Conservation (phyloP, 2,329 filamentous ascomycete genomes). For the Colletotrichum incanum region DNA sequence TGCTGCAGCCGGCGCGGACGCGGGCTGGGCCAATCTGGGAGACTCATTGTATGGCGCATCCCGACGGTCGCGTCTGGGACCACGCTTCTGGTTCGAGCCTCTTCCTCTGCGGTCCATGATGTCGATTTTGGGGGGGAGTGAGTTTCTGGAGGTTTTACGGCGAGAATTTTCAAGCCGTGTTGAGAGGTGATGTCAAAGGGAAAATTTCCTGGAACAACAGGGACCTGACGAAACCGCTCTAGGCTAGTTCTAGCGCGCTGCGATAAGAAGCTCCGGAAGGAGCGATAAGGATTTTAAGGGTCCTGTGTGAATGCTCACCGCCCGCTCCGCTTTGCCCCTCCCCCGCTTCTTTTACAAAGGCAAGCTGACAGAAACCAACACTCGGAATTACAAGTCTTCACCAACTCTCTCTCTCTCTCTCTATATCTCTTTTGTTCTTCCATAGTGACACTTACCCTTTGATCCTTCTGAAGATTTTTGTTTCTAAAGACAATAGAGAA, state of each 20-base stretch:
- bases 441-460: too few relatives aligned
- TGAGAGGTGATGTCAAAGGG: conserved; percentile 30
- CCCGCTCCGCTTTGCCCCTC: conserved; percentile 17
- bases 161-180: conserved; percentile 19
- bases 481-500: too few relatives aligned
- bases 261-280: conserved; percentile 21
- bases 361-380: not conserved
- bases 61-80: conserved; percentile 25
- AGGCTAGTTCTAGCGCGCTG: conserved; percentile 15
- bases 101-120: conserved; percentile 40
- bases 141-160: not conserved
- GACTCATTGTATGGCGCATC: conserved; percentile 18
- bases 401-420: too few relatives aligned
- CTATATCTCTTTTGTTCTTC: too few relatives aligned
- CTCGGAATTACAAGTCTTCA: too few relatives aligned
- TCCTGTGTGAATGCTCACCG: conserved; percentile 13
- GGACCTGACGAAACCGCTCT: conserved; percentile 33
- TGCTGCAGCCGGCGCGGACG: conserved; percentile 8
- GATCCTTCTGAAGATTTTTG: too few relatives aligned
- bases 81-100: conserved; percentile 26
- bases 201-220: conserved; percentile 32
- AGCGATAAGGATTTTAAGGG: conserved; percentile 31
- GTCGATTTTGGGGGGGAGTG: not conserved
- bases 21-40: conserved; percentile 10
- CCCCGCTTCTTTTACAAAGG: conserved; percentile 5